Base-by-base conservation (phyloP, 495 filamentous ascomycete genomes). In the Hypoxylon lenormandii region DNA sequence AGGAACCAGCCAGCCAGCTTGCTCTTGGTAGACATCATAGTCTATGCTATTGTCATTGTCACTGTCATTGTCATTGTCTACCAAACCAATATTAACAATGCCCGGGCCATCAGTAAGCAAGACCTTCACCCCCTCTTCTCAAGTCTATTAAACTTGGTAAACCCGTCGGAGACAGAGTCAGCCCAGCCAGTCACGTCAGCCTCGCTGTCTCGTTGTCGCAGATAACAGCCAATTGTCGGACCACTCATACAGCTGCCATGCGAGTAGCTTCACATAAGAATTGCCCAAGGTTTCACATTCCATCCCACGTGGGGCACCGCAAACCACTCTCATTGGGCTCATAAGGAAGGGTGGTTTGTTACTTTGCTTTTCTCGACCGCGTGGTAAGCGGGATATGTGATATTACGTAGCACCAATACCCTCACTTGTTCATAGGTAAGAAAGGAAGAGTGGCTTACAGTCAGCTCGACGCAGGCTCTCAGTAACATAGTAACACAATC, bases 361-460 rank as follows among this genome's bases (percentile, higher is more conserved):
- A n/a, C 4, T 62, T 15, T 15, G 19, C 4, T 62, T 15, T 57
- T 54, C 40, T 22, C 47, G 47, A 56, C 37, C 49, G 60, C 36
- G 54, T 70, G 46, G 19, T 19, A 7, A 18, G 43, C n/a, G n/a
- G n/a, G n/a, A n/a, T 21, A 46, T n/a, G 21, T 52, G 40, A 63
- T 69, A 12, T 40, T 60, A 60, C 60, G 42, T 42, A 42, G 15
- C 40, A 16, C 47, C 36, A 40, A 16, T 47, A 28, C n/a, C 57
- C 46, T 61, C 37, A 47, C 62, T 58, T 61, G 61, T 22, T 56
- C 36, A 71, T 71, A 66, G 61, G 61, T 43, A 49, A 42, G 21
- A 42, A 16, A 56, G 55, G 50, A 56, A 53, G 48, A 50, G 23
- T 55, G 30, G 43, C 47, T 52, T 66, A 51, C 61, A 61, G 61